Conservation (phyloP, 1,284 basidiomycete species). For the Rhodofomes roseus region DNA sequence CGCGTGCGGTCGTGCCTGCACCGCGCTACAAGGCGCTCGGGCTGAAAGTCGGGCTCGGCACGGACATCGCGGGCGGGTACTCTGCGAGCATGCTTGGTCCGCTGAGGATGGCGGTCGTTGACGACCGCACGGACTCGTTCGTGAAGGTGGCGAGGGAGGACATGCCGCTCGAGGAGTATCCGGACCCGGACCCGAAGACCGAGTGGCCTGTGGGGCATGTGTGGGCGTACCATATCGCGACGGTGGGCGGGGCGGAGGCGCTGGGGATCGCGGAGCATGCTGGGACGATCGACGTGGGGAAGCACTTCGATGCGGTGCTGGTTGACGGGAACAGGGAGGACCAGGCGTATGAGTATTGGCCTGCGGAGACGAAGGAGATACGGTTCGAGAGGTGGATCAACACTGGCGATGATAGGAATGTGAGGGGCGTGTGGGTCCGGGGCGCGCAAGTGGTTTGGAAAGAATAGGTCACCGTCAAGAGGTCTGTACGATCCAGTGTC, state of each 20-base stretch:
- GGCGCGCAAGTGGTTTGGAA: not conserved
- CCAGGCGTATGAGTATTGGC: not conserved
- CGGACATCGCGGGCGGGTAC: constrained; percentile 83
- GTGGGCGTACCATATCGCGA: not conserved
- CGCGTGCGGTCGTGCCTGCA: constrained; percentile 66
- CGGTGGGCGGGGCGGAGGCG: not conserved
- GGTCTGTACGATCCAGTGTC: too few relatives aligned
- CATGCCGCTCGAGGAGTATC: not conserved
- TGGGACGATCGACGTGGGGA: not conserved
- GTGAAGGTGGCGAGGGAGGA: not conserved
- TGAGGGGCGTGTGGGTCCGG: not conserved
- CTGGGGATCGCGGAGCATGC: not conserved
- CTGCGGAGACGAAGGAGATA: not conserved
- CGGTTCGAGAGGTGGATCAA: not conserved
- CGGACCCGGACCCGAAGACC: not conserved
- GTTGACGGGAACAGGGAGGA: not conserved
- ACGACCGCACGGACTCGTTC: not conserved
- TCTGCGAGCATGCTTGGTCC: not conserved
- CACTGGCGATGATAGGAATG: not conserved
- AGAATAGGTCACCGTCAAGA: too few relatives aligned
- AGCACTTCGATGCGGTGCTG: not conserved
- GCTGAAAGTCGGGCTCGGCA: constrained; percentile 73
- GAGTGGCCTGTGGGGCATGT: not conserved
- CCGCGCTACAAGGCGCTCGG: constrained; percentile 62
- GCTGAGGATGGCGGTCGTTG: not conserved